Conservation (phyloP, 73 alveolate species). For the Tetrahymena malaccensis region DNA sequence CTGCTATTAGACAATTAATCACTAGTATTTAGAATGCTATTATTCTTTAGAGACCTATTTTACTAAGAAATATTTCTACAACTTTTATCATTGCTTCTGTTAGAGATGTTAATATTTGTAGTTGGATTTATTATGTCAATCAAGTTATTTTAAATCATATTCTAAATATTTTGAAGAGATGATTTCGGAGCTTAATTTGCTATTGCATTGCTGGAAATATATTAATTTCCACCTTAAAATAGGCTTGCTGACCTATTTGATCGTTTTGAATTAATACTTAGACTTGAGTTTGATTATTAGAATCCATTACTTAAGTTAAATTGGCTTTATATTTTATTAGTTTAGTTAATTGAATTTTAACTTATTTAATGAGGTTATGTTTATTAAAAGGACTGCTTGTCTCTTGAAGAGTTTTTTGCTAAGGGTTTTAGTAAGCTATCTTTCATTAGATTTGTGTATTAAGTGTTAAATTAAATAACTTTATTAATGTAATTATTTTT, state of each 20-base stretch:
- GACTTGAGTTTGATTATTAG: neutral
- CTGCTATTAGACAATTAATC: neutral
- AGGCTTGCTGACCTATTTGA: neutral
- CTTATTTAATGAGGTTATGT: neutral
- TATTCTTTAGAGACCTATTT: neutral
- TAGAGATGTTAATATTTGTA: neutral
- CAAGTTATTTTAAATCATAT: neutral
- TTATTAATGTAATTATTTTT: neutral
- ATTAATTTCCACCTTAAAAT: neutral
- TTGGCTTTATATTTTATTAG: neutral
- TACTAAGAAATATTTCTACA: neutral
- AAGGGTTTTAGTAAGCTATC: neutral
- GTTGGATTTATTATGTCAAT: neutral
- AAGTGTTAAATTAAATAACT: neutral
- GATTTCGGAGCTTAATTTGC: neutral
- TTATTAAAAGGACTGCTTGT: neutral
- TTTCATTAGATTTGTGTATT: neutral
- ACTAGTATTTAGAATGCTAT: neutral
- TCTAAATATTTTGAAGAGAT: neutral
- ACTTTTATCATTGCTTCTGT: neutral
- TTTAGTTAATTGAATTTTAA: neutral
- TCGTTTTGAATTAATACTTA: neutral
- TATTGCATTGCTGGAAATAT: neutral
- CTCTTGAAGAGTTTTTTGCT: neutral
- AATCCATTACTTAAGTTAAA: neutral